Conservation (phyloP, 2,329 filamentous ascomycete genomes). For the Cladosporium colombiae region DNA sequence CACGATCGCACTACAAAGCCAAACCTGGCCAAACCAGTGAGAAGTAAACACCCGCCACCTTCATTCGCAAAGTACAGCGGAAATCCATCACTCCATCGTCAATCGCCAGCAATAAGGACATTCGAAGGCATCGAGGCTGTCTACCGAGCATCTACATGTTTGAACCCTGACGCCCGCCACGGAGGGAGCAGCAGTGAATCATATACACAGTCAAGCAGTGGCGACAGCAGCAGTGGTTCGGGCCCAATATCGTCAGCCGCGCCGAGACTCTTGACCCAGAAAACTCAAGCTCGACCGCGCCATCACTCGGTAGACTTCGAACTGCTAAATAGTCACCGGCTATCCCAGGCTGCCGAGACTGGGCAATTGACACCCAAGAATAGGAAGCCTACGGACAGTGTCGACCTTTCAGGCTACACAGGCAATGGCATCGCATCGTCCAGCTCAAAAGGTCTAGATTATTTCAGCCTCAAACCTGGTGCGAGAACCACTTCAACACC, state of each 20-base stretch:
- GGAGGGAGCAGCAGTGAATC: constrained; percentile 24
- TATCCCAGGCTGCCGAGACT: constrained; percentile 53
- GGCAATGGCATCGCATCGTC: not conserved
- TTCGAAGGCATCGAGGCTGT: constrained; percentile 34
- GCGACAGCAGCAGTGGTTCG: constrained; percentile 25
- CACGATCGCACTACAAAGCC: not conserved
- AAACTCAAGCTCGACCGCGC: constrained; percentile 20
- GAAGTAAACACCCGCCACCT: constrained; percentile 37
- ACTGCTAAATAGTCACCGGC: constrained; percentile 49
- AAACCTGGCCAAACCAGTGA: constrained; percentile 23
- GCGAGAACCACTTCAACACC: not conserved
- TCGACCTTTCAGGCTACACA: not conserved
- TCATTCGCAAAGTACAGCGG: constrained; percentile 41
- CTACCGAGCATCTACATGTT: constrained; percentile 31
- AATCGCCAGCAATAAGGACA: constrained; percentile 37
- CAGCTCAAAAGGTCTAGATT: not conserved
- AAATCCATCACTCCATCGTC: constrained; percentile 37
- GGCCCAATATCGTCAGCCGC: constrained; percentile 32
- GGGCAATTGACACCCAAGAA: constrained; percentile 44
- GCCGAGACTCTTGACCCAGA: constrained; percentile 27
- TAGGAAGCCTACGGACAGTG: constrained; percentile 24
- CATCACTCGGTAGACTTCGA: constrained; percentile 34
- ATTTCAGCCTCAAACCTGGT: not conserved
- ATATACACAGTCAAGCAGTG: constrained; percentile 28
- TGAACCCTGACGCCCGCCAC: constrained; percentile 23